Conservation (phyloP, 2,329 filamentous ascomycete species). For the Colletotrichum lupini region DNA sequence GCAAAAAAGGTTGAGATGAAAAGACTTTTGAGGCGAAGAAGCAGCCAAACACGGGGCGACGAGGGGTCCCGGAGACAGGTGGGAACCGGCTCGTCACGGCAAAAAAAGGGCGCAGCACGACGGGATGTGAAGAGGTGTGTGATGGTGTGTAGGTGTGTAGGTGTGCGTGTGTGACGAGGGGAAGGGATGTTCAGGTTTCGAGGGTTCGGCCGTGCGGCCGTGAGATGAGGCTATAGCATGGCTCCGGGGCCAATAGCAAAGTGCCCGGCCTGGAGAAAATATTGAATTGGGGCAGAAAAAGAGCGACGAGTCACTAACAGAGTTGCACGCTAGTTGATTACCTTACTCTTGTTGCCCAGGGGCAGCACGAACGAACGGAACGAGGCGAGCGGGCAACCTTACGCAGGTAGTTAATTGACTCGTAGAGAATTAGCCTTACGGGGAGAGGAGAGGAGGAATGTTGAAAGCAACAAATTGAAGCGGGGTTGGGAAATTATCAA, state of each 20-base stretch:
- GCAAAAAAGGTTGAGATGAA: constrained; percentile 26
- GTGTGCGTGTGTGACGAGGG: neutral
- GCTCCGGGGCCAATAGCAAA: neutral
- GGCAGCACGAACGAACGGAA: neutral
- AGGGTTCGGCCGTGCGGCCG: constrained; percentile 18
- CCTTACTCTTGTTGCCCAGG: neutral
- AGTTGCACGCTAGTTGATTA: neutral
- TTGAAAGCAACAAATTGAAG: neutral
- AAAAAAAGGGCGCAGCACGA: constrained; percentile 5
- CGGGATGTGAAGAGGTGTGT: neutral
- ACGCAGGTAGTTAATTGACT: neutral
- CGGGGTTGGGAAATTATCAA: neutral
- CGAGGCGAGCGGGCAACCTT: neutral
- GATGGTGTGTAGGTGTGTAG: neutral
- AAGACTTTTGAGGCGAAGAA: neutral
- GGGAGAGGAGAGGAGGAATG: neutral
- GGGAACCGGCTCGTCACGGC: constrained; percentile 20
- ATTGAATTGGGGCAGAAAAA: neutral
- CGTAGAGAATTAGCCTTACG: neutral
- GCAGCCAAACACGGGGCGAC: constrained; percentile 13
- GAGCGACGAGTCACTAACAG: neutral
- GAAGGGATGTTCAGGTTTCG: constrained; percentile 24
- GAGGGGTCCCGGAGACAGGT: constrained; percentile 10
- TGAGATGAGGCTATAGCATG: constrained; percentile 20
- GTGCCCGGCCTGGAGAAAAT: neutral